Base-by-base conservation (phyloP, 1,284 basidiomycete species). In the Vanrija sp. region DNA sequence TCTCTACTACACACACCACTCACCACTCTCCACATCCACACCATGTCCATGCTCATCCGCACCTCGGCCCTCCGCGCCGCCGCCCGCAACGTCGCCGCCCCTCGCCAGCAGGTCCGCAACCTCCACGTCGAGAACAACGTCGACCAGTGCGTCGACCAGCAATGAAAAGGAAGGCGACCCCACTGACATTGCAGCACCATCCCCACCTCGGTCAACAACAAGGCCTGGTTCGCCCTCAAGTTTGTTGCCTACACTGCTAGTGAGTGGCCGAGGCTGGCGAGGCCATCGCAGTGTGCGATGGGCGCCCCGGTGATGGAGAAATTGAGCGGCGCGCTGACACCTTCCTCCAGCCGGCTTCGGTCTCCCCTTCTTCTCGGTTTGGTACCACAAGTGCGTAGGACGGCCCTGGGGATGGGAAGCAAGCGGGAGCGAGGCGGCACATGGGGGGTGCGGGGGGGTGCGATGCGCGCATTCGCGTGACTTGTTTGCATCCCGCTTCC, bases 161-260 rank as follows among this genome's bases (percentile, higher is more conserved):
- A 12, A 9, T 14, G 2, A 9, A 31, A 9, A 31, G n/a, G n/a
- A n/a, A 4, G 18, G 2, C 5, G 6, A 12, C 25, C 18, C 15
- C 18, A 4, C 45, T 51, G 8, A 23, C 41, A 16, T 9, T 12
- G 23, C 50, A 74, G 72, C 66, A 61, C 70, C 49, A 58, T 73
- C 56, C 72, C 72, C 49, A 66, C 62, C 52, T 54, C 54, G 37
- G 64, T 69, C 55, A 65, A 50, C 50, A 72, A 67, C 69, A 68
- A 67, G 60, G 43, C 51, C 46, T 61, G 57, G 53, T 60, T 73
- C 54, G 71, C 61, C n/a, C 37, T 43, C 57, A 73, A 72, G 65
- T 62, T 75, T 22, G 42, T 51, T 49, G 47, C 53, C 42, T 73
- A 60, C 64, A n/a, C 47, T 25, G 25, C 39, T 24, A n/a, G n/a